These are phyloP conservation scores for Gracilaria gracilis DNA, from an alignment of 23 red algal genomes.

Conservation along the genomic window DNA sequence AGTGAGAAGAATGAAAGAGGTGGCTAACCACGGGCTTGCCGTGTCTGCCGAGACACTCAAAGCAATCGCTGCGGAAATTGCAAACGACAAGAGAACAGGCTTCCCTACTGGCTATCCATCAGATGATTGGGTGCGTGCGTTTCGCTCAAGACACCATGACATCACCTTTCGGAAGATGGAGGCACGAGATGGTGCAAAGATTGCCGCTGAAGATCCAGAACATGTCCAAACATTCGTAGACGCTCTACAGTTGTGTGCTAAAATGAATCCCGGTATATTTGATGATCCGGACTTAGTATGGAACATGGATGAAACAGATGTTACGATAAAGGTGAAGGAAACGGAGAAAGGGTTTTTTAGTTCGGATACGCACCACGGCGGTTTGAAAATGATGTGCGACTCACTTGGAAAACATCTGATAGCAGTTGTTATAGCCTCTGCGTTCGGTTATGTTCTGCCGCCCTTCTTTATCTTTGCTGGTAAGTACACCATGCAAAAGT, in stretches of 20 bases:
- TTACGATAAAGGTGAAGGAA: neutral
- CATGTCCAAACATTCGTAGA: constrained; percentile 13
- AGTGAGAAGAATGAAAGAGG: no score
- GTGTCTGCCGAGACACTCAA: no score
- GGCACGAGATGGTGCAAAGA: neutral
- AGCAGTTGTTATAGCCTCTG: constrained; percentile 8
- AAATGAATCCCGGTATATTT: neutral
- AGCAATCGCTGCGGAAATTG: no score
- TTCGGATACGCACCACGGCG: constrained; percentile 2
- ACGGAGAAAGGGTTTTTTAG: neutral
- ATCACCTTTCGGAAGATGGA: neutral
- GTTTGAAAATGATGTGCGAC: neutral
- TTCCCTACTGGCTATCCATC: neutral
- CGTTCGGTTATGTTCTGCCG: neutral
- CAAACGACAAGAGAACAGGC: neutral
- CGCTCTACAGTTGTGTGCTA: neutral
- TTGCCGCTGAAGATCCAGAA: neutral
- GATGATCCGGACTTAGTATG: neutral
- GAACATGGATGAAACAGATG: constrained; percentile 36
- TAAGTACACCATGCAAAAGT: neutral
- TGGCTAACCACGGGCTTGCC: no score
- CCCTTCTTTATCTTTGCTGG: constrained; percentile 37
- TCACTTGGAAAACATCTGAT: constrained; percentile 6
- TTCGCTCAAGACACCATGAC: no score
- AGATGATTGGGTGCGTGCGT: no score